These are phyloP conservation scores for Phoenix dactylifera DNA, from an alignment of 176 grass and related monocot genomes.

Conservation along the genomic window DNA sequence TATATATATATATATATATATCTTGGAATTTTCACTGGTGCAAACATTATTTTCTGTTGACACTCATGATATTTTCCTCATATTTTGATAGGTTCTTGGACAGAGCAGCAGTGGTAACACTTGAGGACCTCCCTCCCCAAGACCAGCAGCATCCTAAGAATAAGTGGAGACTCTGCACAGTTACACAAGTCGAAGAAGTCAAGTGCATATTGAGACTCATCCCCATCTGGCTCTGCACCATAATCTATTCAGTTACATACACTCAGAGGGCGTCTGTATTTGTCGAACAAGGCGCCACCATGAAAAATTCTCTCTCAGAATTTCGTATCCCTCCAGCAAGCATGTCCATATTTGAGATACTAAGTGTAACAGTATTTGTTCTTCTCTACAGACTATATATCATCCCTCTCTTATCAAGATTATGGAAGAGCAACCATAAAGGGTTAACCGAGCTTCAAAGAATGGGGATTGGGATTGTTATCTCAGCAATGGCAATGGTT, in stretches of 20 bases:
- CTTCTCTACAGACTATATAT: not conserved
- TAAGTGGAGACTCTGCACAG: constrained; percentile 2
- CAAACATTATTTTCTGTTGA: no score
- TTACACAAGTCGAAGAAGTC: constrained; percentile 14
- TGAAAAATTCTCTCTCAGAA: not conserved
- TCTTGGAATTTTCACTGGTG: no score
- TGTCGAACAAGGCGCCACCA: constrained; percentile 4
- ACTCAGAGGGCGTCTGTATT: constrained; percentile 17
- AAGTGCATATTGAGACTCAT: constrained; percentile 11
- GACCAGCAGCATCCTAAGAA: not conserved
- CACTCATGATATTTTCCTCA: not conserved
- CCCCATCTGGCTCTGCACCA: constrained; percentile 18
- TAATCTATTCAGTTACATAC: constrained; percentile 14
- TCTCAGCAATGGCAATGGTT: constrained; percentile 4
- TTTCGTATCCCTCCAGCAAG: constrained; percentile 4
- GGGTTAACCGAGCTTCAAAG: constrained; percentile 11
- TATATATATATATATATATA: no score
- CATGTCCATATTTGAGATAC: constrained; percentile 15
- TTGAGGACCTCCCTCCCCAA: not conserved
- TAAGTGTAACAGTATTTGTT: constrained; percentile 4
- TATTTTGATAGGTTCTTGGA: constrained; percentile 11
- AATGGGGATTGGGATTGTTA: constrained; percentile 11
- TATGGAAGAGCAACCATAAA: not conserved
- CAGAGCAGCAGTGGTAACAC: not conserved
- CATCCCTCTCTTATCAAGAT: not conserved